Evolutionary conservation across 2,329 filamentous ascomycete genomes (phyloP).

Genomic region (Claviceps lovelessii): DNA sequence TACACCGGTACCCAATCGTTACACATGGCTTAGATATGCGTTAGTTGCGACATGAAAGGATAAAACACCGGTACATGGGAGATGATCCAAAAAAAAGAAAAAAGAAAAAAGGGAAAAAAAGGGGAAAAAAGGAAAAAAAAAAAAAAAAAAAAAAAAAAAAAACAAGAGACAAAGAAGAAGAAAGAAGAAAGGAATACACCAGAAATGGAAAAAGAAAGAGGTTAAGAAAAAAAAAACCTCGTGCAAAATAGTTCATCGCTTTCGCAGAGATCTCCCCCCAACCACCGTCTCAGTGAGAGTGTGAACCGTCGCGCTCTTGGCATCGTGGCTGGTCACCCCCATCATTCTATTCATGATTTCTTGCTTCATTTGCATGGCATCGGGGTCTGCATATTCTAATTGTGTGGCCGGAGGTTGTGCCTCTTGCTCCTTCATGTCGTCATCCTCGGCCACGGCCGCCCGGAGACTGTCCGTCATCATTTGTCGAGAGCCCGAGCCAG

Average conservation of each 20-base stretch:
- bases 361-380: slow-evolving; percentile 29
- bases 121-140: background rate
- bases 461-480: slow-evolving; percentile 2
- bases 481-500: slow-evolving; percentile 10
- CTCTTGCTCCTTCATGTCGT: slow-evolving; percentile 13
- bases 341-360: slow-evolving; percentile 32
- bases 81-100: background rate
- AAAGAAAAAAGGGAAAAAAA: background rate
- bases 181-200: background rate
- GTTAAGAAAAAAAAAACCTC: no score
- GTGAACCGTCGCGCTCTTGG: background rate
- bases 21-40: background rate
- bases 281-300: background rate
- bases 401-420: slow-evolving; percentile 33
- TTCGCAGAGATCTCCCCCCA: background rate
- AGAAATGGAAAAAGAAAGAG: background rate
- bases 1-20: background rate
- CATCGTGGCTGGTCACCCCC: slow-evolving; percentile 7
- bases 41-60: background rate
- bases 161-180: background rate
- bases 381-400: slow-evolving; percentile 37
- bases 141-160: background rate
- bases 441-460: slow-evolving; percentile 8
- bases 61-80: background rate
- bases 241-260: slow-evolving; percentile 1